Conservation (phyloP, 371 early-diverging fungal species). For the Sporodiniella umbellata region DNA sequence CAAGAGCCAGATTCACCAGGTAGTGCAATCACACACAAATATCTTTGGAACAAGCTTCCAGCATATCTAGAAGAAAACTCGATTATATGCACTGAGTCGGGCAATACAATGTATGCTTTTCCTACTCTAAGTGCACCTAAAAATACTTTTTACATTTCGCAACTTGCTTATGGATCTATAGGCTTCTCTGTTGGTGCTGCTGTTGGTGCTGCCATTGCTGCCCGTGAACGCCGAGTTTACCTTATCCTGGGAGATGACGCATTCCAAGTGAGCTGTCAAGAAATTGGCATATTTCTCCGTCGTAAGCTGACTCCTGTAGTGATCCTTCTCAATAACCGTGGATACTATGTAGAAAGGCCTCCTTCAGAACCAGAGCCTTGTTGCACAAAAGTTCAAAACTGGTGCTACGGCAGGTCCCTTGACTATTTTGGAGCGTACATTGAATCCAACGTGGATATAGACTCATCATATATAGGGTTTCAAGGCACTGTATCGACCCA, state of each 20-base stretch:
- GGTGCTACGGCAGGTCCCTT: slow-evolving; percentile 42
- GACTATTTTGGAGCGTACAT: slow-evolving; percentile 38
- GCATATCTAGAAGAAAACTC: slow-evolving; percentile 27
- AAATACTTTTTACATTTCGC: slow-evolving; percentile 30
- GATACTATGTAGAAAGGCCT: slow-evolving; percentile 49
- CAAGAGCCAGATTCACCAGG: slow-evolving; percentile 14
- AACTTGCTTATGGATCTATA: slow-evolving; percentile 44
- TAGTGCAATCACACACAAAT: slow-evolving; percentile 33
- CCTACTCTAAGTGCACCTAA: slow-evolving; percentile 33
- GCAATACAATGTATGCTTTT: slow-evolving; percentile 45
- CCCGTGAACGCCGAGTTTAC: slow-evolving; percentile 23
- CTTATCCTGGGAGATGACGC: slow-evolving; percentile 55
- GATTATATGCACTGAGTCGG: slow-evolving; percentile 48
- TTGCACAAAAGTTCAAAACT: slow-evolving; percentile 49
- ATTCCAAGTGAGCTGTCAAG: slow-evolving; percentile 49
- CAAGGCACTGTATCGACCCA: slow-evolving; percentile 21
- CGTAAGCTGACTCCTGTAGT: slow-evolving; percentile 43
- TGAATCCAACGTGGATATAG: slow-evolving; percentile 12
- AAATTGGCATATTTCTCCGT: slow-evolving; percentile 45
- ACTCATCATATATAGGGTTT: slow-evolving; percentile 19
- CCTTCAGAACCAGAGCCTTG: slow-evolving; percentile 41
- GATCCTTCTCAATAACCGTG: slow-evolving; percentile 50
- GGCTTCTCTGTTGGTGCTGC: slow-evolving; percentile 40
- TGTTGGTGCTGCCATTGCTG: slow-evolving; percentile 36
- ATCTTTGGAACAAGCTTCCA: slow-evolving; percentile 41